phyloP scores from a whole-genome alignment of 2,329 filamentous ascomycete species.

The Aureobasidium leucospermi region DNA sequence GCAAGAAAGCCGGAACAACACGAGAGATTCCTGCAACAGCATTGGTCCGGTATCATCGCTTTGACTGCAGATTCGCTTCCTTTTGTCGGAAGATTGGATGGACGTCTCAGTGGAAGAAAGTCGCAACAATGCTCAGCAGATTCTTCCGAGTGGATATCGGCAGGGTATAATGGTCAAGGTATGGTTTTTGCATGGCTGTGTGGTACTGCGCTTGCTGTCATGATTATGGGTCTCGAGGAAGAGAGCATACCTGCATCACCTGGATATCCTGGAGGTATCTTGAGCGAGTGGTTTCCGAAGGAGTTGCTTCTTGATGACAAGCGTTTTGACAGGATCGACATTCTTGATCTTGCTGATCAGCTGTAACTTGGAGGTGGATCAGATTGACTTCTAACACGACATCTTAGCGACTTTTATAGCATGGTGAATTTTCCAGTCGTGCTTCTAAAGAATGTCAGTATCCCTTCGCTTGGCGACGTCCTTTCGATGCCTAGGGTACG shows the following conservation, averaged over 20 bases:
- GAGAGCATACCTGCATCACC: background rate
- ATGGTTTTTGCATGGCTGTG: background rate
- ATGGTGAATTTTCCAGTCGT: too few species aligned
- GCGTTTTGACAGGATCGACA: background rate
- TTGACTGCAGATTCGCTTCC: background rate
- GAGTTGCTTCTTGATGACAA: background rate
- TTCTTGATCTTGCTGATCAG: conserved; percentile 1
- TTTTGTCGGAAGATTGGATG: background rate
- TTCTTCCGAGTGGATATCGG: background rate
- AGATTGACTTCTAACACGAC: too few species aligned
- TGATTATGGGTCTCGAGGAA: background rate
- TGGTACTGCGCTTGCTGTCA: background rate
- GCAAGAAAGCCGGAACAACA: background rate
- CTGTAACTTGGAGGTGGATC: too few species aligned
- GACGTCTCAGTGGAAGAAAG: background rate
- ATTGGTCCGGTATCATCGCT: background rate
- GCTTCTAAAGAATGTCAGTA: too few species aligned
- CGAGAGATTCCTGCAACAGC: background rate
- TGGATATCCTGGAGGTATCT: background rate
- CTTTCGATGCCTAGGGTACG: too few species aligned
- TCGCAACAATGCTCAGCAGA: background rate
- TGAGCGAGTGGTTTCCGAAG: background rate
- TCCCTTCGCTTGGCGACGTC: too few species aligned
- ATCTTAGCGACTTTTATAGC: too few species aligned
- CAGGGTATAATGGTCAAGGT: background rate